A percentile compares a stretch with the other conserved stretches of the same genome.
phyloP scores from a whole-genome alignment of 768 basidiomycete genomes.

The Suillus paluster region DNA sequence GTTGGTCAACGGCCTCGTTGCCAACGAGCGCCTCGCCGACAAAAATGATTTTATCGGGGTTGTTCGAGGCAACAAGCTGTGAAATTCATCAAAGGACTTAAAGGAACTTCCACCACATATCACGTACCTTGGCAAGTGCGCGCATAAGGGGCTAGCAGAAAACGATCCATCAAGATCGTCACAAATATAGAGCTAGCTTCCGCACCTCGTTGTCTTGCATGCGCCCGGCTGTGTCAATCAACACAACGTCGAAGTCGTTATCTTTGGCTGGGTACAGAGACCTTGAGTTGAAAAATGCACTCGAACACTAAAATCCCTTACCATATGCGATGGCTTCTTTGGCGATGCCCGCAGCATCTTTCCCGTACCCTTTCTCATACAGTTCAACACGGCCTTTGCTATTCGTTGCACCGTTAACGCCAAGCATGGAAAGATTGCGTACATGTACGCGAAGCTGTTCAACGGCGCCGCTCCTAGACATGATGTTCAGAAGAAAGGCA shows the following conservation, averaged over 20 bases:
- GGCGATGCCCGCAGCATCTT: slow-evolving; percentile 98
- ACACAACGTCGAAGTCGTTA: slow-evolving; percentile 92
- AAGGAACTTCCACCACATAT: background rate
- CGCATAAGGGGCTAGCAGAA: slow-evolving; percentile 85
- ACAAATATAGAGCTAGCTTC: background rate
- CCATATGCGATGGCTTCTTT: slow-evolving; percentile 93
- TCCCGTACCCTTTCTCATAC: slow-evolving; percentile 96
- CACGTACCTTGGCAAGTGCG: slow-evolving; percentile 87
- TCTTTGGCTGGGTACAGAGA: slow-evolving; percentile 64
- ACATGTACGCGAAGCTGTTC: slow-evolving; percentile 98
- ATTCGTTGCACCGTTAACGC: slow-evolving; percentile 65
- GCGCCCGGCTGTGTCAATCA: slow-evolving; percentile 97
- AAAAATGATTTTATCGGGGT: slow-evolving; percentile 96
- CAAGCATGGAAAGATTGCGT: slow-evolving; percentile 87
- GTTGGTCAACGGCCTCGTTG: slow-evolving; percentile 98
- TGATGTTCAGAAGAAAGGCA: slow-evolving; percentile 2
- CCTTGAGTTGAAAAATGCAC: slow-evolving; percentile 12
- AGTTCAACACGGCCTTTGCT: slow-evolving; percentile 86
- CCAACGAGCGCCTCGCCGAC: slow-evolving; percentile 98
- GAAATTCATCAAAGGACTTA: background rate
- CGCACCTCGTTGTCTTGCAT: slow-evolving; percentile 99
- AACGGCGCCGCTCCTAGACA: slow-evolving; percentile 86
- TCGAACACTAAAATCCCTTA: slow-evolving; percentile 37
- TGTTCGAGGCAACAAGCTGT: slow-evolving; percentile 90
- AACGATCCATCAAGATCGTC: slow-evolving; percentile 11